These are phyloP conservation scores for Gaillardinia entomophila DNA, from an alignment of 805 yeast species.

Conservation along the genomic window DNA sequence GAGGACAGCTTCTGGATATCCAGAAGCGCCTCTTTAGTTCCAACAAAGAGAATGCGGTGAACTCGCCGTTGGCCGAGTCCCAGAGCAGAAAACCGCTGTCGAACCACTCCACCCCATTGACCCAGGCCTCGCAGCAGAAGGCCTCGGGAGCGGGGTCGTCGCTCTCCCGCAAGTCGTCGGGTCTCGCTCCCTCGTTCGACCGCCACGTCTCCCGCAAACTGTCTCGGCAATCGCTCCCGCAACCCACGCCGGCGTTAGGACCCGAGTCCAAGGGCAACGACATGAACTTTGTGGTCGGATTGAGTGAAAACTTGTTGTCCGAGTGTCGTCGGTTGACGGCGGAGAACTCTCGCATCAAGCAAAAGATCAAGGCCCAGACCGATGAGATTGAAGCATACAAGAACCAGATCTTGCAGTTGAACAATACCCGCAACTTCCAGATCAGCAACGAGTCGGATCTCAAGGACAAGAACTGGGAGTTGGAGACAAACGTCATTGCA, in stretches of 20 bases:
- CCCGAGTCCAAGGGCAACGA: slow-evolving; percentile 51
- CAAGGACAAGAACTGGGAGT: slow-evolving; percentile 60
- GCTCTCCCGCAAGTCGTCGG: not conserved
- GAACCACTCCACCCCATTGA: not conserved
- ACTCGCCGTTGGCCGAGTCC: not conserved
- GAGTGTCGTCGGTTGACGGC: slow-evolving; percentile 70
- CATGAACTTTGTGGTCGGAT: slow-evolving; percentile 65
- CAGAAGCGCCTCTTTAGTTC: slow-evolving; percentile 26
- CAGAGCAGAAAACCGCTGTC: not conserved
- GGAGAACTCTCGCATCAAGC: slow-evolving; percentile 47
- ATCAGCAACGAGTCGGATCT: slow-evolving; percentile 41
- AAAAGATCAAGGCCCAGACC: slow-evolving; percentile 34
- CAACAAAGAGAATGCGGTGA: slow-evolving; percentile 4
- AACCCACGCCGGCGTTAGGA: slow-evolving; percentile 26
- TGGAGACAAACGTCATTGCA: slow-evolving; percentile 47
- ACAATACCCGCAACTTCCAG: slow-evolving; percentile 27
- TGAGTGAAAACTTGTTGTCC: slow-evolving; percentile 63
- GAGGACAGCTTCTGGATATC: slow-evolving; percentile 35
- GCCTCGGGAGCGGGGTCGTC: slow-evolving; percentile 1
- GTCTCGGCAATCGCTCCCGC: slow-evolving; percentile 7
- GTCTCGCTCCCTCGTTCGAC: not conserved
- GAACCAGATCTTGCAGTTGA: slow-evolving; percentile 28
- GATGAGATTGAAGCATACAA: slow-evolving; percentile 38
- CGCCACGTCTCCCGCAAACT: slow-evolving; percentile 1
- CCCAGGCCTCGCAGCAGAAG: slow-evolving; percentile 3